phyloP scores from a whole-genome alignment of 805 yeast species.

The Candida patagonica region DNA sequence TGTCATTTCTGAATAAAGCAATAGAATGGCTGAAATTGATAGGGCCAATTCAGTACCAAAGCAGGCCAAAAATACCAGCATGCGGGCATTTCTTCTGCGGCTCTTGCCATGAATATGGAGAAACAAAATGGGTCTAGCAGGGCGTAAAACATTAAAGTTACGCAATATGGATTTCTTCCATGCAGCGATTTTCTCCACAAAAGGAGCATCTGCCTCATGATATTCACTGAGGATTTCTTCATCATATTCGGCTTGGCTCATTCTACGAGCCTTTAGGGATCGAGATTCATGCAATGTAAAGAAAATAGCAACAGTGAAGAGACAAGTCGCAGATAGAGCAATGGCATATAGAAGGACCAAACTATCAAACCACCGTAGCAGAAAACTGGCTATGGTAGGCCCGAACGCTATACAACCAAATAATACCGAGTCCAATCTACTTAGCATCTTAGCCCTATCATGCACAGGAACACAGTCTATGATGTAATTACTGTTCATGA shows the following conservation, averaged over 20 bases:
- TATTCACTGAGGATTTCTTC: neutral
- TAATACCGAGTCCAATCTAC: constrained; percentile 20
- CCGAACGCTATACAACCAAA: constrained; percentile 24
- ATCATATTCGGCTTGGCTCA: constrained; percentile 12
- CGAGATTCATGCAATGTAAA: constrained; percentile 16
- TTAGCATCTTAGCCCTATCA: constrained; percentile 34
- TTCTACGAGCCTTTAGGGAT: constrained; percentile 13
- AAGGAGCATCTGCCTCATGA: neutral
- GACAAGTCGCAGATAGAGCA: constrained; percentile 6
- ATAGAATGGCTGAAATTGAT: constrained; percentile 16
- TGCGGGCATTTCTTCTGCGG: constrained; percentile 14
- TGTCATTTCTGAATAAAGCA: constrained; percentile 22
- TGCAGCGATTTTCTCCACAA: neutral
- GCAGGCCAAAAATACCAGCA: constrained; percentile 12
- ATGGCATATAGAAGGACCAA: constrained; percentile 10
- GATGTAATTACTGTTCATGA: constrained; percentile 58
- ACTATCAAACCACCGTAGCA: constrained; percentile 11
- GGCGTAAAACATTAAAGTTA: constrained; percentile 19
- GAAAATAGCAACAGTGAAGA: constrained; percentile 5
- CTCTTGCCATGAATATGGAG: constrained; percentile 9
- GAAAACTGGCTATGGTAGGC: constrained; percentile 18
- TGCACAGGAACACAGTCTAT: constrained; percentile 63
- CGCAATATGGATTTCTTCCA: constrained; percentile 1
- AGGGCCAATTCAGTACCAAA: constrained; percentile 12
- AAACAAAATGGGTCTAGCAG: constrained; percentile 18